Evolutionary conservation across 345 rosid species (phyloP).

Genomic region (Eucalyptus caleyi): DNA sequence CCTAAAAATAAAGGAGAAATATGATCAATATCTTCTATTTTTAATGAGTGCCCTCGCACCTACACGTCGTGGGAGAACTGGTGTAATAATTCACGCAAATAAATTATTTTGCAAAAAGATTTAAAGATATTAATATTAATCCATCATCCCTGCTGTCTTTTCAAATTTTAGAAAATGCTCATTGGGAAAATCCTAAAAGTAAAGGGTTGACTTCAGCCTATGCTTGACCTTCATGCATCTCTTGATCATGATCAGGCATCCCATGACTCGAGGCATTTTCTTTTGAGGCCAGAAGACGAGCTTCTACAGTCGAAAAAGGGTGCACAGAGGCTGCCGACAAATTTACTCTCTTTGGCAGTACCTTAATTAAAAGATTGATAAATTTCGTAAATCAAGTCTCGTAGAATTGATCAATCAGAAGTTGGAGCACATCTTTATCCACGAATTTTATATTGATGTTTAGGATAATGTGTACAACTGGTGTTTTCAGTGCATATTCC

Average conservation of each 20-base stretch:
- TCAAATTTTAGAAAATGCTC: background rate
- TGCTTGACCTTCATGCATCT: background rate
- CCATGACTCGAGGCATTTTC: background rate
- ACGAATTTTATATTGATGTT: background rate
- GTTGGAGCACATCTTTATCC: background rate
- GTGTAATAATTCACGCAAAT: background rate
- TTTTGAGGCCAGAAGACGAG: background rate
- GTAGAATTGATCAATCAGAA: background rate
- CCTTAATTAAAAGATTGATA: background rate
- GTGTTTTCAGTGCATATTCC: background rate
- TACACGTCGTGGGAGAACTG: background rate
- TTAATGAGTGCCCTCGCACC: background rate
- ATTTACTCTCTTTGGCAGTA: background rate
- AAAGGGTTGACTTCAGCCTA: background rate
- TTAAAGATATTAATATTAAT: background rate
- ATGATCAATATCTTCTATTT: background rate
- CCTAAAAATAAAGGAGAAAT: background rate
- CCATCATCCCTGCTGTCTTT: background rate
- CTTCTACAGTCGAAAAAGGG: background rate
- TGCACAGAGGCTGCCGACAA: background rate
- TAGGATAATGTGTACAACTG: background rate
- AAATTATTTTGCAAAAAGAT: background rate
- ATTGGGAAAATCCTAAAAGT: background rate
- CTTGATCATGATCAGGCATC: background rate
- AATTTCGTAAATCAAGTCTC: background rate